Percentiles rank a stretch among this genome's conserved stretches.
Evolutionary conservation across 768 basidiomycete genomes (phyloP).

Genomic region (Auriscalpium orientale): DNA sequence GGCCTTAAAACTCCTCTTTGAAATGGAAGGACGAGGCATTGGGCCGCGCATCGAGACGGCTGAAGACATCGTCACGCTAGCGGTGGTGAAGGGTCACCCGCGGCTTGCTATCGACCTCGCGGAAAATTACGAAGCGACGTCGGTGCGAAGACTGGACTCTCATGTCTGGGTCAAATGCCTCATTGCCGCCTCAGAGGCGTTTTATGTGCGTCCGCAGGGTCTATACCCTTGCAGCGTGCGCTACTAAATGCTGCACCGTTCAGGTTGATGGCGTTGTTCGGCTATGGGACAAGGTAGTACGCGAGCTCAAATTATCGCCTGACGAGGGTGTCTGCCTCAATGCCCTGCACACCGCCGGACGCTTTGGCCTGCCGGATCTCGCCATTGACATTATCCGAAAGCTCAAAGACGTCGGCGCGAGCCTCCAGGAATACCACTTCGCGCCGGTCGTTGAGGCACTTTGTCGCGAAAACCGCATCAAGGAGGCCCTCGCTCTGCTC

Average conservation of each 20-base stretch:
- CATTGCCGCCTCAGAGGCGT: slow-evolving; percentile 48
- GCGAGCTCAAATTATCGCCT: slow-evolving; percentile 45
- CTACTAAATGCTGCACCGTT: neutral
- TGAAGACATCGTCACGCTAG: slow-evolving; percentile 44
- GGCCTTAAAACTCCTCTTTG: slow-evolving; percentile 51
- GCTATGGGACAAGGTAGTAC: slow-evolving; percentile 56
- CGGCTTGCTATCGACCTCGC: slow-evolving; percentile 70
- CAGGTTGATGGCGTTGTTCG: slow-evolving; percentile 60
- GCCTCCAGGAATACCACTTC: slow-evolving; percentile 65
- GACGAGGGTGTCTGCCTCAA: slow-evolving; percentile 70
- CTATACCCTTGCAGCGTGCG: neutral
- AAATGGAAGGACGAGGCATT: slow-evolving; percentile 47
- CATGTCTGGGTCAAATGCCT: slow-evolving; percentile 64
- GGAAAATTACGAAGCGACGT: slow-evolving; percentile 46
- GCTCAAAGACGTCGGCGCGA: slow-evolving; percentile 40
- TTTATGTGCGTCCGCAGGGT: slow-evolving; percentile 49
- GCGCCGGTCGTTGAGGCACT: slow-evolving; percentile 73
- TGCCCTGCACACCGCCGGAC: slow-evolving; percentile 67
- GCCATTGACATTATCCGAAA: slow-evolving; percentile 57
- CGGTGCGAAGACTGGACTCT: slow-evolving; percentile 44
- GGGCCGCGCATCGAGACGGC: slow-evolving; percentile 42
- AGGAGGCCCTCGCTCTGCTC: slow-evolving; percentile 56
- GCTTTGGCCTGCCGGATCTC: slow-evolving; percentile 62
- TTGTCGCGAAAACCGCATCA: slow-evolving; percentile 45
- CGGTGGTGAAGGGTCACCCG: slow-evolving; percentile 46